Percentiles rank a stretch among this genome's conserved stretches.
phyloP scores from a whole-genome alignment of 805 yeast genomes.

The Suhomyces sp. region DNA sequence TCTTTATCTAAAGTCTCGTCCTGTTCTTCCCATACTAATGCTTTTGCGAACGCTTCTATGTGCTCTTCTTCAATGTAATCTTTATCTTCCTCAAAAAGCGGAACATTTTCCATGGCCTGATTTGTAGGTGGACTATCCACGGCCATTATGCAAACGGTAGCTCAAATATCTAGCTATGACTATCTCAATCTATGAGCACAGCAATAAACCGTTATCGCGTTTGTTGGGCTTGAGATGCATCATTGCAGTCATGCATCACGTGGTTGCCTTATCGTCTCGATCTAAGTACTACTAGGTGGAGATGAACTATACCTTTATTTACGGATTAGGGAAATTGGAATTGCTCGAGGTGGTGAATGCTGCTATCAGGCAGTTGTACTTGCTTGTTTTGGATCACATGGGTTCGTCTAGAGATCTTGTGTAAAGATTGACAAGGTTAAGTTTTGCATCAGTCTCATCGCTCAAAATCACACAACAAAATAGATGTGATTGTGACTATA shows the following conservation, averaged over 20 bases:
- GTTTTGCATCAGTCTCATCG: not conserved
- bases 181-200: not conserved
- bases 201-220: not conserved
- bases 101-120: not conserved
- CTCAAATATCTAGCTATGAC: not conserved
- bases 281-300: not conserved
- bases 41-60: slow-evolving; percentile 39
- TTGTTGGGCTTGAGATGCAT: not conserved
- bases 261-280: not conserved
- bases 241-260: not conserved
- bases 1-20: slow-evolving; percentile 14
- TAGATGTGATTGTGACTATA: not conserved
- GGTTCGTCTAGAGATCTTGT: not conserved
- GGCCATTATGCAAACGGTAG: not conserved
- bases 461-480: not conserved
- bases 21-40: slow-evolving; percentile 35
- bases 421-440: not conserved
- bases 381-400: not conserved
- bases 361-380: not conserved
- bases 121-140: not conserved
- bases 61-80: slow-evolving; percentile 35
- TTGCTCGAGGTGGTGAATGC: not conserved
- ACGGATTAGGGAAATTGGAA: not conserved
- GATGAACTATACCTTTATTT: not conserved
- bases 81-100: slow-evolving; percentile 16